phyloP scores from a whole-genome alignment of 2,329 filamentous ascomycete species.

The Fusarium miscanthi region DNA sequence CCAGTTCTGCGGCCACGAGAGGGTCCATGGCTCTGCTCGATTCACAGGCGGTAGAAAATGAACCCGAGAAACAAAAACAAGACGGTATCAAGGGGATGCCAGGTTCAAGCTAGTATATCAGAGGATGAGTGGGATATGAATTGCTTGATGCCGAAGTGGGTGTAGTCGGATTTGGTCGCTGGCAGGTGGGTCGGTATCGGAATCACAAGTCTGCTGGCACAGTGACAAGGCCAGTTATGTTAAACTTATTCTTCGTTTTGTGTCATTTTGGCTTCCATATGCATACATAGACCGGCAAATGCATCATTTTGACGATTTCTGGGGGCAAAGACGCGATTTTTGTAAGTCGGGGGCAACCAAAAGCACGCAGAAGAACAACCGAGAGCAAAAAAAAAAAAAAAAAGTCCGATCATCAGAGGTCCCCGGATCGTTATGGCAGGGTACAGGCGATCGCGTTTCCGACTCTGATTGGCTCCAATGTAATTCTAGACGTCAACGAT shows the following conservation, averaged over 20 bases:
- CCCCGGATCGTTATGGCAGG: constrained; percentile 19
- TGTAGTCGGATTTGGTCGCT: constrained; percentile 34
- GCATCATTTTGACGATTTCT: not conserved
- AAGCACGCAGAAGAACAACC: constrained; percentile 5
- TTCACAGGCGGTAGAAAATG: not conserved
- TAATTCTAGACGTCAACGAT: constrained; percentile 38
- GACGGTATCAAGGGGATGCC: not conserved
- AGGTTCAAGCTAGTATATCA: constrained; percentile 23
- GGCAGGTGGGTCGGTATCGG: constrained; percentile 29
- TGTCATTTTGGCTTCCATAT: not conserved
- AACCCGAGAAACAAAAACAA: not conserved
- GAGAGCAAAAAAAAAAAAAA: not conserved
- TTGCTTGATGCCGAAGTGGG: constrained; percentile 40
- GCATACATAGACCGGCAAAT: not conserved
- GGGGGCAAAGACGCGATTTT: not conserved
- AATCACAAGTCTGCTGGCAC: constrained; percentile 21
- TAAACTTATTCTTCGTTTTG: not conserved
- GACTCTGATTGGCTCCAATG: constrained; percentile 23
- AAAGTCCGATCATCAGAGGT: constrained; percentile 20
- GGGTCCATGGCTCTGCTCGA: constrained; percentile 51
- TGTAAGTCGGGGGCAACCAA: not conserved
- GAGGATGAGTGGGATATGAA: constrained; percentile 21
- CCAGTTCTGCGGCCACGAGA: constrained; percentile 49
- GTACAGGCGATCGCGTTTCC: not conserved
- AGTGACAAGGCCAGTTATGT: not conserved